phyloP scores from a whole-genome alignment of 768 basidiomycete species.

The Tulasnella sp. region DNA sequence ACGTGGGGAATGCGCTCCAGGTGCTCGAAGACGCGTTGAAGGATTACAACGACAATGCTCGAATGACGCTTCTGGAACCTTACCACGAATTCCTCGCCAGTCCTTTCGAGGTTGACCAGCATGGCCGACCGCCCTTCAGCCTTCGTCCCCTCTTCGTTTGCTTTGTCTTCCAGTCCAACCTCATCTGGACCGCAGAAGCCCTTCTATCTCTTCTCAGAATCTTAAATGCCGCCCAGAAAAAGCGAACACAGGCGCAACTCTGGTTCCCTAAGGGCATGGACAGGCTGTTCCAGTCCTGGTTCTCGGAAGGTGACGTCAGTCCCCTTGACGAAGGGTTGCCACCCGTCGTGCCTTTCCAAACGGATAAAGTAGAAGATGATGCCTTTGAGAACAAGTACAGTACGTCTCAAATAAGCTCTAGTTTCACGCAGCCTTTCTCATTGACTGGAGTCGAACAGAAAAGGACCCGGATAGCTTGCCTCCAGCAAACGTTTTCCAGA shows the following conservation, averaged over 20 bases:
- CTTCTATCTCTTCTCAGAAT: slow-evolving; percentile 35
- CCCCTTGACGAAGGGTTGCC: slow-evolving; percentile 24
- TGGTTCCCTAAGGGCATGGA: slow-evolving; percentile 45
- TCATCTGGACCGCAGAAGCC: slow-evolving; percentile 35
- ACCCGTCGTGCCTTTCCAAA: background rate
- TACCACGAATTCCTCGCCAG: slow-evolving; percentile 34
- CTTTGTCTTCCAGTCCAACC: slow-evolving; percentile 43
- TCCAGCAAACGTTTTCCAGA: slow-evolving; percentile 40
- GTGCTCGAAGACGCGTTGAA: slow-evolving; percentile 28
- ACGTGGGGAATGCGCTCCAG: slow-evolving; percentile 29
- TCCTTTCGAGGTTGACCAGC: slow-evolving; percentile 25
- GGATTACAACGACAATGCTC: slow-evolving; percentile 32
- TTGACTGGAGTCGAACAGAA: slow-evolving; percentile 25
- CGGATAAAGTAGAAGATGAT: slow-evolving; percentile 31
- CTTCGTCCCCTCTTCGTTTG: slow-evolving; percentile 42
- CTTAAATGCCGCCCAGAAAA: slow-evolving; percentile 34
- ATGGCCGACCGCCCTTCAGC: slow-evolving; percentile 16
- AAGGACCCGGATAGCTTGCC: slow-evolving; percentile 44
- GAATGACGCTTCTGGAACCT: slow-evolving; percentile 38
- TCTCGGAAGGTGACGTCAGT: background rate
- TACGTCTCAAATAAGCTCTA: slow-evolving; percentile 5
- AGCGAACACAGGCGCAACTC: slow-evolving; percentile 36
- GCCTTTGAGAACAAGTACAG: slow-evolving; percentile 24
- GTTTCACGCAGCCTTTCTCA: background rate
- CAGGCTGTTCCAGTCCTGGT: background rate